Percentiles rank a stretch among this genome's conserved stretches.
These are phyloP conservation scores for Coemansia sp. DNA, from an alignment of 192 early-diverging fungal species.

Conservation along the genomic window DNA sequence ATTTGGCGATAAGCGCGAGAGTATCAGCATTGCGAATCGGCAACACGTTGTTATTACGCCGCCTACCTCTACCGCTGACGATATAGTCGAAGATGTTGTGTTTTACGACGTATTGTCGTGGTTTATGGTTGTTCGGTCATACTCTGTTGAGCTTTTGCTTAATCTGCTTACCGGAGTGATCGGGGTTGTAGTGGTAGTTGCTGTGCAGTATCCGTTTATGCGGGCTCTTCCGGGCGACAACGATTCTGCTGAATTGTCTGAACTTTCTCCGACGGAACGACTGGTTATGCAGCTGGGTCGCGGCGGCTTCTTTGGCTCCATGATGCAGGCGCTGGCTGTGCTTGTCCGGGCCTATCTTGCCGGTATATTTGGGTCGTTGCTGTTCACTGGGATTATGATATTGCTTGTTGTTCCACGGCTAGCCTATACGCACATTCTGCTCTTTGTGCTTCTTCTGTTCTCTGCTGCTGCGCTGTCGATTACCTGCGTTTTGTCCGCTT, in stretches of 20 bases:
- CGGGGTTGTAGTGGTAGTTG: slow-evolving; percentile 24
- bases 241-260: background rate
- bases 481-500: slow-evolving; percentile 27
- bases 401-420: slow-evolving; percentile 37
- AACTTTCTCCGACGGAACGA: slow-evolving; percentile 12
- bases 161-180: slow-evolving; percentile 28
- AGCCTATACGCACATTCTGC: slow-evolving; percentile 37
- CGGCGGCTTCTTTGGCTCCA: slow-evolving; percentile 32
- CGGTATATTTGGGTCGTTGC: slow-evolving; percentile 25
- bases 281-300: slow-evolving; percentile 43
- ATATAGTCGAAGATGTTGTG: slow-evolving; percentile 24
- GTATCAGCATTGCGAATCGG: slow-evolving; percentile 1
- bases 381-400: slow-evolving; percentile 31
- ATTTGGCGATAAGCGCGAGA: slow-evolving; percentile 15
- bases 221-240: slow-evolving; percentile 22
- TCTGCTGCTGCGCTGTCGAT: slow-evolving; percentile 21
- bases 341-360: slow-evolving; percentile 20
- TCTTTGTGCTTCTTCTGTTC: slow-evolving; percentile 34
- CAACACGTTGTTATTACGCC: slow-evolving; percentile 12
- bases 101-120: slow-evolving; percentile 46
- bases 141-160: slow-evolving; percentile 26
- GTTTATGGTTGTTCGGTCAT: slow-evolving; percentile 47
- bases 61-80: background rate
- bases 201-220: slow-evolving; percentile 36
- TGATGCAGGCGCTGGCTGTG: slow-evolving; percentile 20